Base-by-base conservation (phyloP, 78 protist species). In the Salpingoeca rosetta region DNA sequence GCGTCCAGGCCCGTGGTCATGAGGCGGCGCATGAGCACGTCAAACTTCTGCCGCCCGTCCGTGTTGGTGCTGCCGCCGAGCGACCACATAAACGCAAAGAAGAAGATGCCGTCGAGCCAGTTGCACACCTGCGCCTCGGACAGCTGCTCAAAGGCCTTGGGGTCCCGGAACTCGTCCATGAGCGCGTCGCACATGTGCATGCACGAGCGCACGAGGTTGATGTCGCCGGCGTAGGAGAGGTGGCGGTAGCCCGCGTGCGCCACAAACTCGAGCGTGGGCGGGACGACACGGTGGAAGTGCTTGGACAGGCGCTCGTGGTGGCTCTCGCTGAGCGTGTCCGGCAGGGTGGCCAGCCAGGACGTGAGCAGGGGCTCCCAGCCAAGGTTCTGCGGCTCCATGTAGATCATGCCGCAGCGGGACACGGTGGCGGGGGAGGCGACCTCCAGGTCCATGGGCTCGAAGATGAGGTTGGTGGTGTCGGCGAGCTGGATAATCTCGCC, bases 391-490 rank as follows among this genome's bases (percentile, higher is more conserved):
- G 94, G 91, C 85, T 94, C 92, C 80, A 91, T 41, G 74, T 88
- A 91, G 51, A 94, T 88, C 96, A 94, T 94, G 41, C 94, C 97
- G 81, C 93, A 92, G 40, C 97, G 86, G 76, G 89, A 80, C 27
- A 94, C 95, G 43, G 97, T 94, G 36, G 97, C 97, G 22, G 97
- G 97, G 10, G 97, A 94, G 35, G 97, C 97, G 0, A 74, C 90
- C 12, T 90, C 85, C 42, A 94, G 76, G 82, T 94, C 97, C 57
- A 83, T 89, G 51, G 92, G 57, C 87, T 93, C 96, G 75, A 93
- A 95, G 76, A 95, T 86, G 88, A 96, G 83, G 37, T 82, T 88
- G 90, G 91, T 89, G 82, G 26, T 22, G 31, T 36, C 25, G 27
- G 91, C 85, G 81, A 96, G 88, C 37, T 40, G 72, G 82, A 95